Conservation (phyloP, 1,139 yeast genomes). For the Diutina sp. region DNA sequence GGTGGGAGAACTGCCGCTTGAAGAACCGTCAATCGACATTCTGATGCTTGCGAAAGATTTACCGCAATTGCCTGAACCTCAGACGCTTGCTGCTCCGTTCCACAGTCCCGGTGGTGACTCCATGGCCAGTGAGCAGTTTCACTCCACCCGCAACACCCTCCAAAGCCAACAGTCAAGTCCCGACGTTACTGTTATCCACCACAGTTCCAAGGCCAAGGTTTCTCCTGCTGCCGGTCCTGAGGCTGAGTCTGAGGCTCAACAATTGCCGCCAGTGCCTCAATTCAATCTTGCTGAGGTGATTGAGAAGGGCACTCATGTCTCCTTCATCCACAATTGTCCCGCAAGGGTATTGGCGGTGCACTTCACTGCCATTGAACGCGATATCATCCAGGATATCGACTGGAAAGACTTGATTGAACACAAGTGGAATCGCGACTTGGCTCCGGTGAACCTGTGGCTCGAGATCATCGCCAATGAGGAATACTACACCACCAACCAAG, state of each 20-base stretch:
- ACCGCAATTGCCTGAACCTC: not conserved
- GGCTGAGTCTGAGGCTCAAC: not conserved
- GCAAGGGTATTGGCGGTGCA: slow-evolving; percentile 62
- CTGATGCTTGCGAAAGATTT: not conserved
- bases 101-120: not conserved
- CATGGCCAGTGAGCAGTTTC: not conserved
- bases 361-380: slow-evolving; percentile 76
- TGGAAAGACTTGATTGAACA: slow-evolving; percentile 84
- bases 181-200: not conserved
- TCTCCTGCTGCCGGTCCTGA: not conserved
- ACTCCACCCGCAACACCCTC: not conserved
- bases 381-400: slow-evolving; percentile 72
- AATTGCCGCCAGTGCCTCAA: not conserved
- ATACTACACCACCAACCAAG: slow-evolving; percentile 37
- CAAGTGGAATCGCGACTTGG: slow-evolving; percentile 56
- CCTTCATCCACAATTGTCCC: slow-evolving; percentile 65
- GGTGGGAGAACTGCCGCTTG: not conserved
- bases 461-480: slow-evolving; percentile 56
- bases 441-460: slow-evolving; percentile 79
- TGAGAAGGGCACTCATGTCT: slow-evolving; percentile 41
- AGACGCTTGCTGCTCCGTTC: not conserved
- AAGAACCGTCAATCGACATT: not conserved
- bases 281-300: slow-evolving; percentile 12
- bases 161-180: not conserved
- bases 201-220: not conserved